Base-by-base conservation (phyloP, 2,329 filamentous ascomycete species). In the Neonectria hederae region DNA sequence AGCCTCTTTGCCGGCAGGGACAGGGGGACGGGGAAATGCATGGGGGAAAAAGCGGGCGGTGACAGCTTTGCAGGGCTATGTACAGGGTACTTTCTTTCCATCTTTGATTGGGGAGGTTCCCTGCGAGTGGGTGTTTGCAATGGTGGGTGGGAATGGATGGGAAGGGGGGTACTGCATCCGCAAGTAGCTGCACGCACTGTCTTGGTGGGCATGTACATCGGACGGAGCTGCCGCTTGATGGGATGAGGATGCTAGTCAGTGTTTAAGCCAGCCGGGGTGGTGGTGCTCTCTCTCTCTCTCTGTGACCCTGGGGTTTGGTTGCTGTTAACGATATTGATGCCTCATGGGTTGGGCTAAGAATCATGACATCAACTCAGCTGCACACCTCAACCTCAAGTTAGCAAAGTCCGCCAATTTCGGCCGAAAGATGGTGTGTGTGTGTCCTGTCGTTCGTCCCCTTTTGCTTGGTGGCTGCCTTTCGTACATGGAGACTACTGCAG, bases 1-100 rank as follows among this genome's bases (percentile, higher is more conserved):
- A 72, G 69, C 64, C 55, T 63, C 59, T 68, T 52, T 62, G 51
- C 54, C 59, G 17, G 58, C 60, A 57, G 55, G 69, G 66, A 65
- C 52, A 68, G 49, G 66, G 59, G 52, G 35, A 22, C 8, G 22
- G 35, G 19, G 54, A 26, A 26, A 32, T 35, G 45, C 14, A 28
- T 14, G 28, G 46, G 28, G 21, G 11, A 19, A 32, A 19, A 43
- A 48, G 46, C 26, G 56, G 19, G 46, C 10, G 21, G 6, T 13
- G 24, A 52, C 55, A 40, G 17, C 17, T n/a, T 4, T 28, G 46
- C 46, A 30, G 24, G 46, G 22, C 21, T 14, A 5, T 17, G 46
- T 30, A 28, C 14, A 30, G 17, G 24, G 46, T 19, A 28, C 46
- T 46, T 46, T 26, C n/a, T n/a, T 24, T 26, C 2, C 21, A 26